Evolutionary conservation across 164 flowering plant species (phyloP).

Genomic region (Cinnamomum micranthum): DNA sequence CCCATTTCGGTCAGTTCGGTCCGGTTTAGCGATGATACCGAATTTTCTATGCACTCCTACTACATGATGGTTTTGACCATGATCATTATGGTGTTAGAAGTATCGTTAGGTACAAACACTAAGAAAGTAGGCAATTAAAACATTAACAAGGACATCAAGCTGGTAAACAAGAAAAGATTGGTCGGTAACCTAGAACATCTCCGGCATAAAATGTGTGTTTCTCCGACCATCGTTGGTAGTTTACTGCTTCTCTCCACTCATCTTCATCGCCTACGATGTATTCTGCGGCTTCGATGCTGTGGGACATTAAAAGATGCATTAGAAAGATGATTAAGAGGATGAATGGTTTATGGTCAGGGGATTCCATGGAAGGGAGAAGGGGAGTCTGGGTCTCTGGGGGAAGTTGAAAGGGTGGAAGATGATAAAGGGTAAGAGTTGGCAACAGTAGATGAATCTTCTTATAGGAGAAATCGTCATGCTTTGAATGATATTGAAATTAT

Average conservation of each 20-base stretch:
- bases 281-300: not conserved
- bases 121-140: no score
- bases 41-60: no score
- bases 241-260: not conserved
- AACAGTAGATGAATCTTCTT: no score
- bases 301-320: not conserved
- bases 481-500: no score
- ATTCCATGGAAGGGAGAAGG: not conserved
- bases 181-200: not conserved
- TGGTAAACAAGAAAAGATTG: no score
- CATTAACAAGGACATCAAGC: no score
- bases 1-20: no score
- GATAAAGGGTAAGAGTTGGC: not conserved
- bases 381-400: no score
- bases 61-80: no score
- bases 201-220: not conserved
- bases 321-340: not conserved
- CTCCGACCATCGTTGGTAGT: not conserved
- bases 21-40: fast-evolving
- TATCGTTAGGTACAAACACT: no score
- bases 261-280: not conserved
- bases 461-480: not conserved
- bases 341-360: not conserved
- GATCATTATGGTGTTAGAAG: no score
- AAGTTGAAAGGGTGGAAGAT: no score